phyloP scores from a whole-genome alignment of 2,329 filamentous ascomycete genomes.

The Pseudogymnoascus sp. region DNA sequence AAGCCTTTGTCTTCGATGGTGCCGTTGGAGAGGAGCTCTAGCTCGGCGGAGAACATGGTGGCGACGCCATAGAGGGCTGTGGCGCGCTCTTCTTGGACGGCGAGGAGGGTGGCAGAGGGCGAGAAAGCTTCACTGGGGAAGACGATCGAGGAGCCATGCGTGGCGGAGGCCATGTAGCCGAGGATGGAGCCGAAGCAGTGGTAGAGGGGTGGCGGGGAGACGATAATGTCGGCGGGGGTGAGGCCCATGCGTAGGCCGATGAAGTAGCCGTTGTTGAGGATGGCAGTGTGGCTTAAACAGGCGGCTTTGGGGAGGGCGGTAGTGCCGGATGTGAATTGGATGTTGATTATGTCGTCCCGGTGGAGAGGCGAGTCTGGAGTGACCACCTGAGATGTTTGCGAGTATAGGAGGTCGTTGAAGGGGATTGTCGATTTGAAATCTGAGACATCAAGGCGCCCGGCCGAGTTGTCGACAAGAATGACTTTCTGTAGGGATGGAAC shows the following conservation, averaged over 20 bases:
- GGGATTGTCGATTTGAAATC: constrained; percentile 31
- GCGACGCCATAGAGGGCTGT: constrained; percentile 77
- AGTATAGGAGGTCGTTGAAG: constrained; percentile 22
- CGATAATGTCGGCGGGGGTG: constrained; percentile 62
- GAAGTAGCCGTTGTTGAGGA: constrained; percentile 83
- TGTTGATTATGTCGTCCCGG: constrained; percentile 72
- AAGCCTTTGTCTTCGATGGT: constrained; percentile 42
- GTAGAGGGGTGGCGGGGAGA: constrained; percentile 80
- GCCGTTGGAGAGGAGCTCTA: constrained; percentile 61
- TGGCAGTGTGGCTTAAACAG: constrained; percentile 74
- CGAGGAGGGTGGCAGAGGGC: constrained; percentile 57
- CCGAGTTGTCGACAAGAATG: constrained; percentile 71
- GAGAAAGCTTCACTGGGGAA: constrained; percentile 86
- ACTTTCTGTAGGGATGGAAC: constrained; percentile 65
- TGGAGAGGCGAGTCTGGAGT: constrained; percentile 39
- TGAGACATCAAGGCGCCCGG: constrained; percentile 33
- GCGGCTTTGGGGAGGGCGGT: constrained; percentile 87
- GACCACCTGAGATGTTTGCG: constrained; percentile 33
- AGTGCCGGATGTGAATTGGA: constrained; percentile 96
- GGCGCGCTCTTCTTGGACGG: constrained; percentile 38
- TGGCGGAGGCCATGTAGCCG: constrained; percentile 93
- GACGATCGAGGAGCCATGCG: constrained; percentile 67
- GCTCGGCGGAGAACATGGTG: constrained; percentile 88
- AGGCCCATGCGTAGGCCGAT: constrained; percentile 83
- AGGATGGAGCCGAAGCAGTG: constrained; percentile 86